Percentiles rank a stretch among this genome's conserved stretches.
Conservation (phyloP, 768 basidiomycete species). For the Suillus cothurnatus region DNA sequence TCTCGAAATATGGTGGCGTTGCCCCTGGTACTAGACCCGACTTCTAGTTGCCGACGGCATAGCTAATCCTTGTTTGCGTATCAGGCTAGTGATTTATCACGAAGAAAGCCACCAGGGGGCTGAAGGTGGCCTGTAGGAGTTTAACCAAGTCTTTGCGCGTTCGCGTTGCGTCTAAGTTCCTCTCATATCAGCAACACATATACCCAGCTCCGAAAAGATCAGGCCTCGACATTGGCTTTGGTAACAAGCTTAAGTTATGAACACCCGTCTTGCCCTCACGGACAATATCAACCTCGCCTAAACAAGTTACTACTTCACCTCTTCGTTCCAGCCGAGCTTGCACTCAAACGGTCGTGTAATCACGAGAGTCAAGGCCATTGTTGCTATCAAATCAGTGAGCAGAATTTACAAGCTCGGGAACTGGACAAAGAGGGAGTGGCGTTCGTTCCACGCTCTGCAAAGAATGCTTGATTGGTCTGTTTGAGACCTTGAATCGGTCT, state of each 20-base stretch:
- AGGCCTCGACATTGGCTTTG: background rate
- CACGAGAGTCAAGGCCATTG: background rate
- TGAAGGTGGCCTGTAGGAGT: background rate
- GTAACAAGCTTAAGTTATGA: background rate
- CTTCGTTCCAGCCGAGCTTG: background rate
- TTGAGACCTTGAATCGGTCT: background rate
- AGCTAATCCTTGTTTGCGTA: background rate
- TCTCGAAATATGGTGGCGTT: background rate
- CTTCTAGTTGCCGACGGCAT: background rate
- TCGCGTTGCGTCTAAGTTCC: background rate
- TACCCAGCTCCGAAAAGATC: background rate
- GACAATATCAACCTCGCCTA: background rate
- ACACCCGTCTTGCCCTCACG: background rate
- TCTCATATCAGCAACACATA: background rate
- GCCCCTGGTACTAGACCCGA: background rate
- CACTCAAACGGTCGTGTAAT: background rate
- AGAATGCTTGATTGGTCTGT: background rate
- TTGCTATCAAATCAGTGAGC: background rate
- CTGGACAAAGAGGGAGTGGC: background rate
- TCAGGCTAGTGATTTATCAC: background rate
- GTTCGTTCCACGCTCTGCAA: background rate
- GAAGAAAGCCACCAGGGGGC: background rate
- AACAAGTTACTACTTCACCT: background rate
- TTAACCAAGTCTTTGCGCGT: background rate
- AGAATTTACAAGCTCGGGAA: background rate